A percentile compares a stretch with the other conserved stretches of the same genome.
Conservation (phyloP, 768 basidiomycete genomes). For the Boletus reticulatus region DNA sequence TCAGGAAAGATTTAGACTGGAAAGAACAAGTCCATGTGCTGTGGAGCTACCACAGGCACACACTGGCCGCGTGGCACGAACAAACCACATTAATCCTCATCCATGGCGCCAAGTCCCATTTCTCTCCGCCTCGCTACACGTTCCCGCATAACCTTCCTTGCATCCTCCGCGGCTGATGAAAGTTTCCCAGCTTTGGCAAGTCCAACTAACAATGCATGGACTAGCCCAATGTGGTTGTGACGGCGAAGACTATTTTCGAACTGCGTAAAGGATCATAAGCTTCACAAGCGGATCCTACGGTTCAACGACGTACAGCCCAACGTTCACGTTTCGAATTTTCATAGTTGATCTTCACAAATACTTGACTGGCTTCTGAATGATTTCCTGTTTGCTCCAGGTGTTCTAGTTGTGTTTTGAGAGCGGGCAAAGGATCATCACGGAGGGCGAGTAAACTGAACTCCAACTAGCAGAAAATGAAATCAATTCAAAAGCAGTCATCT, state of each 20-base stretch:
- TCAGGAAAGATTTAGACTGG: not conserved
- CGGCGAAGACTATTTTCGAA: slow-evolving; percentile 85
- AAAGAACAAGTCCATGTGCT: not conserved
- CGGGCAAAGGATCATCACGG: slow-evolving; percentile 75
- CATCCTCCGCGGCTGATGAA: slow-evolving; percentile 45
- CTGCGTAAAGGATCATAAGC: slow-evolving; percentile 37
- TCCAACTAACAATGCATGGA: slow-evolving; percentile 68
- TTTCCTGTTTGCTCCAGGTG: slow-evolving; percentile 43
- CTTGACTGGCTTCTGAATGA: slow-evolving; percentile 46
- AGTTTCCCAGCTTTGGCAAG: slow-evolving; percentile 72
- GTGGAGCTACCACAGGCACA: slow-evolving; percentile 5
- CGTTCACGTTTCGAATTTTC: slow-evolving; percentile 75
- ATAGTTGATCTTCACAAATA: slow-evolving; percentile 54
- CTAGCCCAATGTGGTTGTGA: slow-evolving; percentile 85
- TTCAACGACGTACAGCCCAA: slow-evolving; percentile 66
- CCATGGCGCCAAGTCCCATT: slow-evolving; percentile 41
- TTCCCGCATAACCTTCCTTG: slow-evolving; percentile 43
- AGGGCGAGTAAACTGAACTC: slow-evolving; percentile 92
- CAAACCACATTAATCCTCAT: slow-evolving; percentile 35
- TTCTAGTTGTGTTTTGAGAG: slow-evolving; percentile 58
- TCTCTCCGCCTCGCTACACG: slow-evolving; percentile 40
- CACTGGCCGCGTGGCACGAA: slow-evolving; percentile 1
- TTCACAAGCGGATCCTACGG: not conserved
- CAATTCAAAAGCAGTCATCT: slow-evolving; percentile 1
- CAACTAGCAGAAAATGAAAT: slow-evolving; percentile 46